Evolutionary conservation across 2,329 filamentous ascomycete species (phyloP).

Genomic region (Nigrospora sphaerica): DNA sequence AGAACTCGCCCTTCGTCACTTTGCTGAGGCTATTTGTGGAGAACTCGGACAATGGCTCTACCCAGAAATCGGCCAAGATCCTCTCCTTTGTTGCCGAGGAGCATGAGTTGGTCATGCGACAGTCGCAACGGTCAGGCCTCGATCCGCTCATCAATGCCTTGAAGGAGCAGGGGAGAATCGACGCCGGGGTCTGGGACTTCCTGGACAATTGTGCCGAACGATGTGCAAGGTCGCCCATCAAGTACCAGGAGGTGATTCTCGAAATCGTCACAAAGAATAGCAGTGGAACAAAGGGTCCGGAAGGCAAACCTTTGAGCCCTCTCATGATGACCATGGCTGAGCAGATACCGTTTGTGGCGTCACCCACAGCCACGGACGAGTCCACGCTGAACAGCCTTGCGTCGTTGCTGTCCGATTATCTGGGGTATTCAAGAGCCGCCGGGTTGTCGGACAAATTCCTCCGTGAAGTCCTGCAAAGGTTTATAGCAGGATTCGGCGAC

Average conservation of each 20-base stretch:
- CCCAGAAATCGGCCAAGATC: constrained; percentile 45
- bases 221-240: constrained; percentile 69
- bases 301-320: constrained; percentile 43
- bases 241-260: constrained; percentile 68
- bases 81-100: constrained; percentile 56
- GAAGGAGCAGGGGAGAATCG: constrained; percentile 20
- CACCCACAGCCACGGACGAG: constrained; percentile 32
- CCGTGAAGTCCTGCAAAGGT: constrained; percentile 32
- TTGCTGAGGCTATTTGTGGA: constrained; percentile 54
- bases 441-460: constrained; percentile 42
- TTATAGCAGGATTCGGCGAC: constrained; percentile 26
- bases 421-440: constrained; percentile 45
- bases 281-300: constrained; percentile 16
- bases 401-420: constrained; percentile 49
- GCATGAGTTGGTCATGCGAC: constrained; percentile 55
- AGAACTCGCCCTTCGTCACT: constrained; percentile 63
- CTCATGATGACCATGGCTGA: constrained; percentile 65
- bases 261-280: constrained; percentile 34
- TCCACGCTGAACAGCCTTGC: constrained; percentile 40
- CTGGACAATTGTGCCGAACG: constrained; percentile 77
- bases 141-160: constrained; percentile 36
- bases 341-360: constrained; percentile 65
- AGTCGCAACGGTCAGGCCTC: constrained; percentile 33
- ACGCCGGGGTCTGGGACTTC: constrained; percentile 53
- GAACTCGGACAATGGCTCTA: constrained; percentile 38